Conservation (phyloP, 345 rosid genomes). For the Euphorbia peplus region DNA sequence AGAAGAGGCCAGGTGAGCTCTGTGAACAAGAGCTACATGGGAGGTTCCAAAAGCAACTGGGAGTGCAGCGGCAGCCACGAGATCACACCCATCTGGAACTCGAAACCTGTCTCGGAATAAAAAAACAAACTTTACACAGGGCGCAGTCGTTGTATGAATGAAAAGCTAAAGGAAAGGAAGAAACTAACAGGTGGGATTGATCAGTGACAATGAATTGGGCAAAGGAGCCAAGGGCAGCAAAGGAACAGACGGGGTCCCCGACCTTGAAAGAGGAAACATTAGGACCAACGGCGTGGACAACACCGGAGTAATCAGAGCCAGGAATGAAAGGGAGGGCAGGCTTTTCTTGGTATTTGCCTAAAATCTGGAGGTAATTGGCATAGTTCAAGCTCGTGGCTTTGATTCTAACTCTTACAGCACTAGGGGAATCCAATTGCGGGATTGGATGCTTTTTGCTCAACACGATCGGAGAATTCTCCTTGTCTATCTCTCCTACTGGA, state of each 20-base stretch:
- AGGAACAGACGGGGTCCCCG: conserved; percentile 79
- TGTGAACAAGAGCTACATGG: conserved; percentile 84
- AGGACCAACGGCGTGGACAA: conserved; percentile 61
- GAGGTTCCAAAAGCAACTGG: conserved; percentile 97
- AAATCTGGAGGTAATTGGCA: conserved; percentile 86
- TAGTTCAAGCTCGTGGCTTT: conserved; percentile 93
- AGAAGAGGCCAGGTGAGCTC: conserved; percentile 64
- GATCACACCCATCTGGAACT: conserved; percentile 81
- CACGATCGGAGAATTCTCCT: conserved; percentile 43
- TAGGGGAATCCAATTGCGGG: conserved; percentile 54
- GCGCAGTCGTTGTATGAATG: neutral
- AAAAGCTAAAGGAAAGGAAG: neutral
- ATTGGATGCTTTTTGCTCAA: conserved; percentile 45
- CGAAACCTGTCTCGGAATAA: conserved; percentile 34
- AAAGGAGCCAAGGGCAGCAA: conserved; percentile 60
- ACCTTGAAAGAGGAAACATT: conserved; percentile 57
- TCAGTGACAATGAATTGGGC: conserved; percentile 87
- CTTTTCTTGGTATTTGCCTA: conserved; percentile 88
- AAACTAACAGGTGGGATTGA: conserved; percentile 47
- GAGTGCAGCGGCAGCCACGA: conserved; percentile 78
- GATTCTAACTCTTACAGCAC: conserved; percentile 68
- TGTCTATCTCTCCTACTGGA: conserved; percentile 41
- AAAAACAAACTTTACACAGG: neutral
- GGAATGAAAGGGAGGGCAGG: conserved; percentile 80
- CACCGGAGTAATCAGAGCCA: conserved; percentile 88